Evolutionary conservation across 805 yeast genomes (phyloP).

Genomic region (Metschnikowia rubicola): DNA sequence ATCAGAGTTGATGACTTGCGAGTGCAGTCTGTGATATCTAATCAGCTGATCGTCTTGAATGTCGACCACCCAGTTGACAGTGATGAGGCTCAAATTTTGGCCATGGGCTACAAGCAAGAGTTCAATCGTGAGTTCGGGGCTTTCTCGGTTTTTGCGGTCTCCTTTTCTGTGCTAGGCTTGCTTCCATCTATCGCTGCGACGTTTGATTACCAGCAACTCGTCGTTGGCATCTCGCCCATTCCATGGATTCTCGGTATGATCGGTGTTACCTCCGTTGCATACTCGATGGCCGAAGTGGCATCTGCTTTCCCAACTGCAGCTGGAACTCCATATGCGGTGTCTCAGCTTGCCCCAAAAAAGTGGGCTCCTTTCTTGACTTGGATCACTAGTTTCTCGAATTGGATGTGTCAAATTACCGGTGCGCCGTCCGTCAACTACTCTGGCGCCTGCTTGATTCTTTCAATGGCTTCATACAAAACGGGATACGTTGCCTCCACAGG

Average conservation of each 20-base stretch:
- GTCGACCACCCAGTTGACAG: constrained; percentile 46
- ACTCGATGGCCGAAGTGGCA: constrained; percentile 62
- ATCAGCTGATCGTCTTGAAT: constrained; percentile 34
- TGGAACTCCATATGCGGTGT: constrained; percentile 67
- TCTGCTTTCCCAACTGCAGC: constrained; percentile 66
- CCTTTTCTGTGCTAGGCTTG: constrained; percentile 61
- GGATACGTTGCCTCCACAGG: constrained; percentile 44
- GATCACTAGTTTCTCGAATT: constrained; percentile 63
- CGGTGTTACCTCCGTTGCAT: constrained; percentile 56
- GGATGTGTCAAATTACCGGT: constrained; percentile 61
- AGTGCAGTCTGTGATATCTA: constrained; percentile 38
- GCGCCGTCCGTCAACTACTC: constrained; percentile 59
- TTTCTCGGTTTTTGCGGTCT: constrained; percentile 57
- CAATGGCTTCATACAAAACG: constrained; percentile 39
- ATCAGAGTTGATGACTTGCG: constrained; percentile 35
- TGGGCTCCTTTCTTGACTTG: constrained; percentile 54
- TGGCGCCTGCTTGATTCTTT: constrained; percentile 55
- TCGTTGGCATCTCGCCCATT: constrained; percentile 60
- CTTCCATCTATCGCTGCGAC: constrained; percentile 65
- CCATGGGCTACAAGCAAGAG: constrained; percentile 63
- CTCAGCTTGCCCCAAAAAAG: constrained; percentile 56
- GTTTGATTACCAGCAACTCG: constrained; percentile 56
- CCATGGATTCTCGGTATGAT: constrained; percentile 57
- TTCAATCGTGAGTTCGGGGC: constrained; percentile 56
- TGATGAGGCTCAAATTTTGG: constrained; percentile 54